These are phyloP conservation scores for Hanseniaspora lachancei DNA, from an alignment of 805 yeast genomes.

Conservation along the genomic window DNA sequence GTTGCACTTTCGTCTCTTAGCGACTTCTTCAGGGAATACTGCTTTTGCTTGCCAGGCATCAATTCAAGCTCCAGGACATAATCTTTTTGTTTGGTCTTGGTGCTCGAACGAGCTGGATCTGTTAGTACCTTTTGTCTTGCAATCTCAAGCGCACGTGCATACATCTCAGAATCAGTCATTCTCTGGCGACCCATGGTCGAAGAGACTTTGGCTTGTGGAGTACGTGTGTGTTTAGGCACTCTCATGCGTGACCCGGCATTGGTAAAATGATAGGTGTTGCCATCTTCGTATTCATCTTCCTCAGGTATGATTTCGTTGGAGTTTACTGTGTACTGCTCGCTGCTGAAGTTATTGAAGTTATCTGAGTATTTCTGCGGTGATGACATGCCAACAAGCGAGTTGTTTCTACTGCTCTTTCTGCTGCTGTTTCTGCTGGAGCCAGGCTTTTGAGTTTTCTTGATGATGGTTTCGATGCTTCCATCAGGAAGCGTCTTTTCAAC, in stretches of 20 bases:
- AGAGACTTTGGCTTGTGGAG: conserved; percentile 7
- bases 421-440: conserved; percentile 18
- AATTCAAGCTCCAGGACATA: background rate
- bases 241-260: background rate
- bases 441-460: conserved; percentile 16
- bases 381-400: background rate
- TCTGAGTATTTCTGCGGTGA: background rate
- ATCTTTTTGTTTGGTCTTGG: background rate
- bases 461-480: conserved; percentile 5
- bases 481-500: conserved; percentile 26
- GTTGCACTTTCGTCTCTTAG: background rate
- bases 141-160: conserved; percentile 42
- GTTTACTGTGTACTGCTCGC: background rate
- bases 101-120: background rate
- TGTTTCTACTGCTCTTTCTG: conserved; percentile 14
- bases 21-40: background rate
- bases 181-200: background rate
- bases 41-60: background rate
- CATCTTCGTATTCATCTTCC: background rate
- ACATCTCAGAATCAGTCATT: conserved; percentile 39
- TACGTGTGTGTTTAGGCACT: background rate
- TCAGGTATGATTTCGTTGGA: background rate
- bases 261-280: background rate
- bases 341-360: conserved; percentile 3
- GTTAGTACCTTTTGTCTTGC: conserved; percentile 33